Evolutionary conservation across 305 asterid species (phyloP), one percentile per base, ranked within the genome.

Genomic region (Coffea humblotiana): DNA sequence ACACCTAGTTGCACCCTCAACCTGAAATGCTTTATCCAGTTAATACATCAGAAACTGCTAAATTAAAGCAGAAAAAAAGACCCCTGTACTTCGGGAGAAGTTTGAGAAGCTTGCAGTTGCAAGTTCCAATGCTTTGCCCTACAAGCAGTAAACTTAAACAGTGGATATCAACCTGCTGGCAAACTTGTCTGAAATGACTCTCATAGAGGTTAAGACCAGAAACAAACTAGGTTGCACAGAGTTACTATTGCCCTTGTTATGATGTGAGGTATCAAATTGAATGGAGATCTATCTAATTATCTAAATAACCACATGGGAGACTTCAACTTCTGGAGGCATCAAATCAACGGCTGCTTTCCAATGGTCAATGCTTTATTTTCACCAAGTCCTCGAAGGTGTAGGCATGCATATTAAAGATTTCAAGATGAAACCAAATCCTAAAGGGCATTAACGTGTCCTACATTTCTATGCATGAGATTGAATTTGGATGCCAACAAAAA

Each of bases 1-100:
- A 96, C 99, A 27, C 99, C 99, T 74, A 96, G 74, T 82, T 96
- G 99, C 81, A 96, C 98, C 86, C 98, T 88, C 82, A 96, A 88
- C 93, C 99, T 96, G 86, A 87, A 45, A 19, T 25, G 9, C 32
- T 32, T 8, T 2, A 49, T 43, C 7, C 21, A 63, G 47, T 76
- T 76, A 54, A 63, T 47, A n/a, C 18, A 63, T 25, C 68, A 11
- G 68, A n/a, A n/a, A 63, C 68, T 25, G 18, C 37, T 25, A 10
- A 63, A 63, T 63, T 15, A 65, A 27, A 65, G 18, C 43, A 27
- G 4, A 65, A 1, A 13, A 61, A n/a, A 2, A n/a, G 1, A 7
- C 8, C 67, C 15, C 5, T 61, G 67, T 23, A 63, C 8, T n/a
- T 63, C 35, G 1, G 3, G 11, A 64, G 40, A 19, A 3, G 43